These are phyloP conservation scores for Solanum virginianum DNA, from an alignment of 257 asterid species.

Conservation along the genomic window DNA sequence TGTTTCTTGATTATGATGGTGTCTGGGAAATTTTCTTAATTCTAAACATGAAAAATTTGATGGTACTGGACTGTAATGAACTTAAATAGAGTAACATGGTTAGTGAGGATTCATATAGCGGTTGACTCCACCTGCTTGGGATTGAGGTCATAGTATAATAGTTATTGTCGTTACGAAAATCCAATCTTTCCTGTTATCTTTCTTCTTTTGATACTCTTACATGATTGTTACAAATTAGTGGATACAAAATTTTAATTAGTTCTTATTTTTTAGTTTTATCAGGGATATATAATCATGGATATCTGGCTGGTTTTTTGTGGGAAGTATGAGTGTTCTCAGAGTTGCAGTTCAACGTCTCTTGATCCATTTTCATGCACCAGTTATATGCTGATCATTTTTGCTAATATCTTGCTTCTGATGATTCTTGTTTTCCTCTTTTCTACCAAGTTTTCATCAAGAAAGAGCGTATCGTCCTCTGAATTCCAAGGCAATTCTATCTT, in stretches of 20 bases:
- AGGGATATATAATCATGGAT: not conserved
- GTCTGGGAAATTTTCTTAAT: not conserved
- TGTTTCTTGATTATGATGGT: not conserved
- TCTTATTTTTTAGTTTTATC: not conserved
- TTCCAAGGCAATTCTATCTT: not conserved
- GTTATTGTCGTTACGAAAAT: not conserved
- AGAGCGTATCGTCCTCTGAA: not conserved
- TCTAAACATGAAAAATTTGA: not conserved
- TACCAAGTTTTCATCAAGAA: not conserved
- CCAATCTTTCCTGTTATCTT: not conserved
- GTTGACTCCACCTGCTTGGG: not conserved
- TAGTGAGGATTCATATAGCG: not conserved
- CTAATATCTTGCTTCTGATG: not conserved
- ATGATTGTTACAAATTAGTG: not conserved
- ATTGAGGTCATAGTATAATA: not conserved
- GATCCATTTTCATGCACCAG: constrained; percentile 9
- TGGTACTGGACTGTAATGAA: not conserved
- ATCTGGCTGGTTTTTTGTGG: constrained; percentile 7
- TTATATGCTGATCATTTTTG: constrained; percentile 1
- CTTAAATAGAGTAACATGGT: not conserved
- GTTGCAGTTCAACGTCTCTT: not conserved
- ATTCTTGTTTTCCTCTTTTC: not conserved
- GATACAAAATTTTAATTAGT: not conserved
- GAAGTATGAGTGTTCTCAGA: not conserved
- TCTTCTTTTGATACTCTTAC: not conserved